Conservation (phyloP, 2,329 filamentous ascomycete species). For the Xylaria sp. region DNA sequence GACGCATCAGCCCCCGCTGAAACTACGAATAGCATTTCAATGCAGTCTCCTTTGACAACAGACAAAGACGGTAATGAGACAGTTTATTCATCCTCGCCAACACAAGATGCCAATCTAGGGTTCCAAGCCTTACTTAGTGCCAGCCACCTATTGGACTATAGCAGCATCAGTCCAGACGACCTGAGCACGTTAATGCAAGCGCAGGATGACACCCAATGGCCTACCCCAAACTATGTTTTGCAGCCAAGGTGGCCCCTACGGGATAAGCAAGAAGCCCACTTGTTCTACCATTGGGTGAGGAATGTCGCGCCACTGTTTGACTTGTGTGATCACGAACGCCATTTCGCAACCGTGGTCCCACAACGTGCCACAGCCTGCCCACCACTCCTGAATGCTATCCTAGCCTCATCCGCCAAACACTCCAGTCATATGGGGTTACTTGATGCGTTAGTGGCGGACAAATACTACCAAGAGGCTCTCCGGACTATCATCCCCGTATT, state of each 20-base stretch:
- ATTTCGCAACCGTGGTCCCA: slow-evolving; percentile 22
- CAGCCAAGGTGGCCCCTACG: slow-evolving; percentile 17
- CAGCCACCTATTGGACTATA: slow-evolving; percentile 13
- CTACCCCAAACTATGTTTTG: neutral
- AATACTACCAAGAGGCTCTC: slow-evolving; percentile 15
- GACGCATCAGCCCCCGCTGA: neutral
- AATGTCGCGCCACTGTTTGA: slow-evolving; percentile 20
- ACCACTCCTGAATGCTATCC: slow-evolving; percentile 15
- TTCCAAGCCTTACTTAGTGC: slow-evolving; percentile 23
- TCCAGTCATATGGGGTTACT: slow-evolving; percentile 9
- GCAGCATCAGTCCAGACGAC: neutral
- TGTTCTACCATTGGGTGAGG: slow-evolving; percentile 18
- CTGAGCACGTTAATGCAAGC: neutral
- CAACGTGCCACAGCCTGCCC: slow-evolving; percentile 16
- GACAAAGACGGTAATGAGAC: neutral
- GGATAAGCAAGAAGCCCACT: slow-evolving; percentile 15
- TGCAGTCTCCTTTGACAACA: neutral
- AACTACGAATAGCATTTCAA: neutral
- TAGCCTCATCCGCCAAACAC: slow-evolving; percentile 19
- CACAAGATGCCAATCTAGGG: slow-evolving; percentile 5
- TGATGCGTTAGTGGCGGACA: slow-evolving; percentile 11
- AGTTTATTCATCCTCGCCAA: neutral
- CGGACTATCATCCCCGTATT: slow-evolving; percentile 17
- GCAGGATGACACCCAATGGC: slow-evolving; percentile 11
- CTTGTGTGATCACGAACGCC: slow-evolving; percentile 22